Conservation (phyloP, 352 stramenopile genomes). For the Peronosclerospora sorghi region DNA sequence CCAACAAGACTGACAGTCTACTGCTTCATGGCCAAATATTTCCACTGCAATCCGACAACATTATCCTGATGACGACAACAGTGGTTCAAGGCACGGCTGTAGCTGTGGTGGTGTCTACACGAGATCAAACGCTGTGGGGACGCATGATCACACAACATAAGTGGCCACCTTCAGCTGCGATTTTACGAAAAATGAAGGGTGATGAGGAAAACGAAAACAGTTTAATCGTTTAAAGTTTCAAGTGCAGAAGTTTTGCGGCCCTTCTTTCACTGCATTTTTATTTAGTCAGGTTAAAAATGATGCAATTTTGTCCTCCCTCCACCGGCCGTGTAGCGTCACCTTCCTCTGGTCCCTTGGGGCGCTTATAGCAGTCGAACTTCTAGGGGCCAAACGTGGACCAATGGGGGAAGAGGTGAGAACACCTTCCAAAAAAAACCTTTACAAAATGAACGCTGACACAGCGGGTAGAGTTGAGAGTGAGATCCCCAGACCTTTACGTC, state of each 20-base stretch:
- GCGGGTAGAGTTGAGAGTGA: too few species aligned
- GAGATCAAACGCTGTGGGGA: slow-evolving; percentile 63
- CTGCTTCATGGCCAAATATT: slow-evolving; percentile 14
- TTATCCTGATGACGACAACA: slow-evolving; percentile 55
- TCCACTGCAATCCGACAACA: slow-evolving; percentile 43
- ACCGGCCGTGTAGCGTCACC: slow-evolving; percentile 14
- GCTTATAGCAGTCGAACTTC: too few species aligned
- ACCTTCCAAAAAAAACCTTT: too few species aligned
- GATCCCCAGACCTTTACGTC: too few species aligned
- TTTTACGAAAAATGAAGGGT: slow-evolving; percentile 6
- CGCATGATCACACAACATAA: slow-evolving; percentile 42
- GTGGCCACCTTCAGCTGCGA: slow-evolving; percentile 29
- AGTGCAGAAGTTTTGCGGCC: too few species aligned
- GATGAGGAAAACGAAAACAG: slow-evolving; percentile 14
- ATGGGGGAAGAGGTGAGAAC: too few species aligned
- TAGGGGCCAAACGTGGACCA: too few species aligned
- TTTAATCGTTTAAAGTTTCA: slow-evolving; percentile 25
- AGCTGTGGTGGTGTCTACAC: slow-evolving; percentile 61
- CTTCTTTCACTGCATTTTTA: too few species aligned
- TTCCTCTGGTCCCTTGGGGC: too few species aligned
- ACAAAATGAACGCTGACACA: too few species aligned
- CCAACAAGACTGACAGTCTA: slow-evolving; percentile 15
- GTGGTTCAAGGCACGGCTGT: slow-evolving; percentile 43
- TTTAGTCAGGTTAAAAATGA: too few species aligned
- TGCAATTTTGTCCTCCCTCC: slow-evolving; percentile 6